Evolutionary conservation across 2,329 filamentous ascomycete genomes (phyloP).

Genomic region (Arthrobotrys conoides): DNA sequence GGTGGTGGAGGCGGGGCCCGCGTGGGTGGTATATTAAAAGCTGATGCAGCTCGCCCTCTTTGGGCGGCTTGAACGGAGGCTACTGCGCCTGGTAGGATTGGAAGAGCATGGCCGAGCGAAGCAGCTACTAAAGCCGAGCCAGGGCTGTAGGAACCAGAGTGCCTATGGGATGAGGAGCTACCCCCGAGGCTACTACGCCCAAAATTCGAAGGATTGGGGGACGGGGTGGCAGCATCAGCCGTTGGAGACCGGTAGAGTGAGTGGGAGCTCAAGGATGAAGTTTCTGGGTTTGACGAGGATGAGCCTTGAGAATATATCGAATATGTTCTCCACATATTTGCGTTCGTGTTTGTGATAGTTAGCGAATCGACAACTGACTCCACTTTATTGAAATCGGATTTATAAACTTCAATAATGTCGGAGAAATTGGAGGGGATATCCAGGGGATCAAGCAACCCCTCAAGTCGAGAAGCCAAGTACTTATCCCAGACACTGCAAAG

Average conservation of each 20-base stretch:
- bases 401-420: constrained; percentile 83
- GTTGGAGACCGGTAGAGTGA: constrained; percentile 54
- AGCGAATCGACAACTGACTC: constrained; percentile 70
- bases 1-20: constrained; percentile 54
- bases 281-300: constrained; percentile 51
- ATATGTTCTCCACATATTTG: constrained; percentile 59
- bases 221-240: constrained; percentile 36
- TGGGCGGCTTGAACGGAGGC: constrained; percentile 40
- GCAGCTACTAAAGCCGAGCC: constrained; percentile 51
- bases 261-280: constrained; percentile 46
- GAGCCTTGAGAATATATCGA: constrained; percentile 66
- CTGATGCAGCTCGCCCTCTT: constrained; percentile 48
- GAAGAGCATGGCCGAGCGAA: constrained; percentile 51
- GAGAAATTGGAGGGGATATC: constrained; percentile 76
- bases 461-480: constrained; percentile 87
- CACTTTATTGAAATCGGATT: constrained; percentile 79
- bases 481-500: constrained; percentile 87
- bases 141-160: constrained; percentile 53
- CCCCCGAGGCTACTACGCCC: constrained; percentile 49
- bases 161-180: constrained; percentile 43
- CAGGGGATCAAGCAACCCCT: constrained; percentile 78
- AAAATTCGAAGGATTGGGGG: constrained; percentile 50
- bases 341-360: constrained; percentile 57
- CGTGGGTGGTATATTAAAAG: constrained; percentile 49
- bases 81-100: constrained; percentile 48